These are phyloP conservation scores for Geotrichum carabidarum DNA, from an alignment of 1,139 yeast genomes.

Conservation along the genomic window DNA sequence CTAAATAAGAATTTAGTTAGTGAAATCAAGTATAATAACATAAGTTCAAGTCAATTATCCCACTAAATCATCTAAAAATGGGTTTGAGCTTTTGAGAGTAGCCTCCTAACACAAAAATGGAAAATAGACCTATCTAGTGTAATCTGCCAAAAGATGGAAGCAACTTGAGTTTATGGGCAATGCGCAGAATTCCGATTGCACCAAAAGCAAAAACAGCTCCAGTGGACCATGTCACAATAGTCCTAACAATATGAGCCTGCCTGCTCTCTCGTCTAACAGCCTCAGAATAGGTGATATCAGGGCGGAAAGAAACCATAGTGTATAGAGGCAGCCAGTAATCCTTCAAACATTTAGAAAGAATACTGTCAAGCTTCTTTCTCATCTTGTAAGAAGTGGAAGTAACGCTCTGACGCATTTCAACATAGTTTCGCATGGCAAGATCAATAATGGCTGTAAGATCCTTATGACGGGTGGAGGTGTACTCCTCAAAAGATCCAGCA, in stretches of 20 bases:
- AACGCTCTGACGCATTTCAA: slow-evolving; percentile 84
- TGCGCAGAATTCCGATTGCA: not conserved
- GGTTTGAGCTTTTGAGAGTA: no score
- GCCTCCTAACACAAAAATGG: no score
- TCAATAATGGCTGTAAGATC: slow-evolving; percentile 73
- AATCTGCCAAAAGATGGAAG: slow-evolving; percentile 8
- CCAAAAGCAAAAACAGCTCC: slow-evolving; percentile 12
- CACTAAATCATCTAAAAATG: no score
- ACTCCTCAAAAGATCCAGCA: slow-evolving; percentile 50
- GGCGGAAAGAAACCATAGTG: slow-evolving; percentile 86
- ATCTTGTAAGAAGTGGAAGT: slow-evolving; percentile 57
- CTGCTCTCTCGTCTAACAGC: slow-evolving; percentile 58
- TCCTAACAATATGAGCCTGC: slow-evolving; percentile 35
- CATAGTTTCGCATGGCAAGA: slow-evolving; percentile 74
- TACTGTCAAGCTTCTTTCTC: slow-evolving; percentile 63
- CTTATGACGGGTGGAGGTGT: slow-evolving; percentile 52
- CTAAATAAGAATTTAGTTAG: no score
- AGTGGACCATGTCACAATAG: slow-evolving; percentile 16
- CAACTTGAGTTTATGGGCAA: slow-evolving; percentile 15
- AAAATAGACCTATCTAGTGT: not conserved
- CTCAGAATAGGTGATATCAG: slow-evolving; percentile 69
- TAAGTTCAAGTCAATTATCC: no score
- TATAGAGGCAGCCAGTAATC: slow-evolving; percentile 80
- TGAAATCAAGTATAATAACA: no score
- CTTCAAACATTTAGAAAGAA: slow-evolving; percentile 52